Percentiles rank a stretch among this genome's conserved stretches.
Evolutionary conservation across 1,139 yeast species (phyloP).

Genomic region (Trichomonascaceae sp.): DNA sequence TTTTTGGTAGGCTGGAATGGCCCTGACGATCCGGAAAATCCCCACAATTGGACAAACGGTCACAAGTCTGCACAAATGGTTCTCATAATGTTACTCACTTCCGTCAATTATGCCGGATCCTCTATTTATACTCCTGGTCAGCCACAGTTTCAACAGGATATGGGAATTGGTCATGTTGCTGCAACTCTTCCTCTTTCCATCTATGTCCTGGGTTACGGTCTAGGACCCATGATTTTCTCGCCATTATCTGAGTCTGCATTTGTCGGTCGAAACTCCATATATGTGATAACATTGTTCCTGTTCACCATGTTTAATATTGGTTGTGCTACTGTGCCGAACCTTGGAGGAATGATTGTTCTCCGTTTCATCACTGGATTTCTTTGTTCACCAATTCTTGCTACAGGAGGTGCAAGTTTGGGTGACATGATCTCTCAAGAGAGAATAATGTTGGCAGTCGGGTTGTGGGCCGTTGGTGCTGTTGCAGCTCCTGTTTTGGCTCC

Average conservation of each 20-base stretch:
- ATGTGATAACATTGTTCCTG: slow-evolving; percentile 45
- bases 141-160: slow-evolving; percentile 38
- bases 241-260: slow-evolving; percentile 49
- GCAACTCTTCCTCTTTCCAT: slow-evolving; percentile 49
- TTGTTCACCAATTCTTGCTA: slow-evolving; percentile 79
- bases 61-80: slow-evolving; percentile 38
- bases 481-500: slow-evolving; percentile 66
- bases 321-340: slow-evolving; percentile 43
- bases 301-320: slow-evolving; percentile 53
- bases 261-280: slow-evolving; percentile 51
- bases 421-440: slow-evolving; percentile 38
- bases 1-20: slow-evolving; percentile 41
- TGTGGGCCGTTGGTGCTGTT: slow-evolving; percentile 50
- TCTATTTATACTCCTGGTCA: slow-evolving; percentile 57
- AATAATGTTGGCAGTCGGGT: slow-evolving; percentile 31
- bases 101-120: slow-evolving; percentile 54
- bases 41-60: slow-evolving; percentile 47
- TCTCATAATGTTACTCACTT: slow-evolving; percentile 43
- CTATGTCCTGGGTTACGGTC: slow-evolving; percentile 53
- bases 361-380: slow-evolving; percentile 76
- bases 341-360: slow-evolving; percentile 47
- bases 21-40: slow-evolving; percentile 51
- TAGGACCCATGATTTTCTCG: slow-evolving; percentile 50
- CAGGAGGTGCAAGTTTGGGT: slow-evolving; percentile 80
- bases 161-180: slow-evolving; percentile 39